Conservation (phyloP, 345 rosid genomes). For the Angophora floribunda region DNA sequence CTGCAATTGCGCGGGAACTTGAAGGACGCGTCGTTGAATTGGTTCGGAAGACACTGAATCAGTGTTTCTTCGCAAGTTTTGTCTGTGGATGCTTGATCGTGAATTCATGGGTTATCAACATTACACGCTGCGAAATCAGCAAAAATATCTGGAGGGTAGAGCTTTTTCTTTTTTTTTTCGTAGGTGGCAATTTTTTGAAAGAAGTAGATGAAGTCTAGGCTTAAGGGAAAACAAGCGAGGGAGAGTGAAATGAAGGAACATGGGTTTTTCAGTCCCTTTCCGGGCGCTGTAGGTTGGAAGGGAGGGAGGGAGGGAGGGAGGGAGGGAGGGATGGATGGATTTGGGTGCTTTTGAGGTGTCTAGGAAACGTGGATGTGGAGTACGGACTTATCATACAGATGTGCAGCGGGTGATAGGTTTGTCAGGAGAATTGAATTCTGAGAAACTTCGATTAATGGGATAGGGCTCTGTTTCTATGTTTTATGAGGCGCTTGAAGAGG, state of each 20-base stretch:
- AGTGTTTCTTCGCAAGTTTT: rapidly evolving
- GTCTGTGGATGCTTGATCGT: background rate
- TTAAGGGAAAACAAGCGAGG: background rate
- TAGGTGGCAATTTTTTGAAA: background rate
- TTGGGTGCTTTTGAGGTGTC: background rate
- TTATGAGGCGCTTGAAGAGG: background rate
- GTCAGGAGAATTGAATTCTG: background rate
- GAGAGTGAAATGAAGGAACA: background rate
- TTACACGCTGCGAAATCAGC: background rate
- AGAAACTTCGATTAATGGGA: background rate
- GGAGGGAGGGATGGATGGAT: no score
- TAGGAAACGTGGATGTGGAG: background rate
- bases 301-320: background rate
- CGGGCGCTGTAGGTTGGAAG: background rate
- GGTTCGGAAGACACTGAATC: rapidly evolving
- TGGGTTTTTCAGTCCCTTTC: background rate
- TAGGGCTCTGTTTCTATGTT: background rate
- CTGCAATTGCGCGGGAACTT: no score
- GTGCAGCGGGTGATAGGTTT: no score
- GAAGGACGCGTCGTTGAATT: background rate
- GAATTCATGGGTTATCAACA: background rate
- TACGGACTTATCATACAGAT: background rate
- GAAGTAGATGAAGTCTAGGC: background rate
- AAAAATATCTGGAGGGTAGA: background rate
- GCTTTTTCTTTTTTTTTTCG: background rate